Evolutionary conservation across 768 basidiomycete species (phyloP).

Genomic region (Pholiota conissans): DNA sequence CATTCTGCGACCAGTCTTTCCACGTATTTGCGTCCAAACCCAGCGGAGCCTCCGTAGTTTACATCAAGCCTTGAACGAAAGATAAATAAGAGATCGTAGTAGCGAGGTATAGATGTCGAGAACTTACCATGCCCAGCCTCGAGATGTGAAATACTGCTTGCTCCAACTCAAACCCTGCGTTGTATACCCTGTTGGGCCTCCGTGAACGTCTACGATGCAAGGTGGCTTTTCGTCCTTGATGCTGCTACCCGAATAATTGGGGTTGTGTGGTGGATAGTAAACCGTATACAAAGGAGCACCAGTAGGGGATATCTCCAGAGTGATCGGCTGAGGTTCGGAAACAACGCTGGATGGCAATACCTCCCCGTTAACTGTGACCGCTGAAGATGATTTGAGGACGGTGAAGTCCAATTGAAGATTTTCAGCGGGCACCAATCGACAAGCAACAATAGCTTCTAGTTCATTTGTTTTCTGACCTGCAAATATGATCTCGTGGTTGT

Average conservation of each 20-base stretch:
- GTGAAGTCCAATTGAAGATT: conserved; percentile 1
- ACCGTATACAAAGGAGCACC: conserved; percentile 56
- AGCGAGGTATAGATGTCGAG: conserved; percentile 7
- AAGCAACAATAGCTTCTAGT: conserved; percentile 35
- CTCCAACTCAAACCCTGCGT: conserved; percentile 49
- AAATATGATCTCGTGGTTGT: conserved; percentile 38
- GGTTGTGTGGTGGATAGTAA: conserved; percentile 69
- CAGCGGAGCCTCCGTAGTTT: conserved; percentile 75
- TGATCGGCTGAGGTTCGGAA: conserved; percentile 49
- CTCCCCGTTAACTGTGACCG: conserved; percentile 8
- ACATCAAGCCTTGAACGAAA: conserved; percentile 70
- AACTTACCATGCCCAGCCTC: conserved; percentile 68
- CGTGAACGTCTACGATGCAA: conserved; percentile 63
- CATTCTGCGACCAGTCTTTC: conserved; percentile 62
- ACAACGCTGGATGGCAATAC: conserved; percentile 39
- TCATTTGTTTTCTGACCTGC: conserved; percentile 42
- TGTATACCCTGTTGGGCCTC: conserved; percentile 62
- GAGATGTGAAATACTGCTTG: conserved; percentile 65
- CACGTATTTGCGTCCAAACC: conserved; percentile 70
- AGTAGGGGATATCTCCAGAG: conserved; percentile 32
- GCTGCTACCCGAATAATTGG: conserved; percentile 49
- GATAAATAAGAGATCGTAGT: background rate
- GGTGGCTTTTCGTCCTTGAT: conserved; percentile 61
- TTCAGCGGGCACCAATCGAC: conserved; percentile 15
- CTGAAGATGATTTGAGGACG: conserved; percentile 9